Evolutionary conservation across 1,284 basidiomycete genomes (phyloP), one percentile per base, ranked within the genome.

Genomic region (Chondrostereum purpureum): DNA sequence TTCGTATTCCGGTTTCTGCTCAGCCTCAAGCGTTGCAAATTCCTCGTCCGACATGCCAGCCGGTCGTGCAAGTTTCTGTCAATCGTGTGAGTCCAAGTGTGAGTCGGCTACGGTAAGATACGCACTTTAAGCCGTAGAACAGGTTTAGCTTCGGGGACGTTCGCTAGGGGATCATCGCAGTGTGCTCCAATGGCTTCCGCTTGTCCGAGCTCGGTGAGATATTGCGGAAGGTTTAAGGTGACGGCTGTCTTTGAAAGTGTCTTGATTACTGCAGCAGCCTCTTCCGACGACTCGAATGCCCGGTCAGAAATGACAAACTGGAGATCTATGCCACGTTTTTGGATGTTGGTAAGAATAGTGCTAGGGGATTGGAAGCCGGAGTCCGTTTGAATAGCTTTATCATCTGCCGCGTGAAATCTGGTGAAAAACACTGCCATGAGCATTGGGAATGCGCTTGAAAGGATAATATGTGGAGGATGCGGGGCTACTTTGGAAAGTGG

Each of bases 241-340:
- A 82, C 72, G 5, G 85, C 83, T 5, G 78, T 72, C 47, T 70
- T 67, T 5, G 79, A 80, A 5, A 89, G 66, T 3, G 67, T 45
- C 42, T 73, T 70, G 42, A 84, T 77, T 14, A 79, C 66, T n/a
- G 72, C 58, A 0, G 70, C 63, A 11, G 78, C 78, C 39, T 78
- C 75, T 34, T 78, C 72, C 2, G 75, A 69, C 0, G 72, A 70
- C 4, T 65, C 60, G 47, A 85, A 70, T 22, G 67, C 61, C n/a
- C 77, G 74, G 57, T 83, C 76, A 0, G 78, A 63, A 31, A 88
- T 64, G 16, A 88, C 70, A 1, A 68, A 55, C 16, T 72, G 56
- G n/a, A 80, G 52, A 11, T 75, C 60, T 19, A 88, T 70, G 34
- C 74, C 60, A 39, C 74, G 69, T 12, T 71, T 64, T 13, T 75